Evolutionary conservation across 129 eudicot species (phyloP).

Genomic region (Glebionis coronaria): DNA sequence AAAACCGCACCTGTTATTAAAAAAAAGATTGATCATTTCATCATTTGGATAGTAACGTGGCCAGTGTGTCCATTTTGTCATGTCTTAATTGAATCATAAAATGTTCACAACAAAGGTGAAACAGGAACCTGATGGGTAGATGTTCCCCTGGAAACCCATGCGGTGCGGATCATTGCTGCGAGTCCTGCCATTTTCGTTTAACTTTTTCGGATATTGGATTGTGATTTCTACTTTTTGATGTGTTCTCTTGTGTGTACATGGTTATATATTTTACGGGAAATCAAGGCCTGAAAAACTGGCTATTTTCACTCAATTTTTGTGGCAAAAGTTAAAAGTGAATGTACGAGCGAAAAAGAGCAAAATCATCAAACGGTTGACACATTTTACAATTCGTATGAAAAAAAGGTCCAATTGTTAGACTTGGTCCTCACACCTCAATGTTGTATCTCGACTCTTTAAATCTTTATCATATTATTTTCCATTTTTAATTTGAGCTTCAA

Average conservation of each 20-base stretch:
- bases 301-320: slow-evolving; percentile 9
- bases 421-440: too few species aligned
- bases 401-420: neutral
- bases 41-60: too few species aligned
- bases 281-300: slow-evolving; percentile 10
- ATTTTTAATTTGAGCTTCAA: too few species aligned
- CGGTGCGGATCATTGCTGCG: slow-evolving; percentile 18
- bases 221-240: neutral
- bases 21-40: too few species aligned
- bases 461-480: too few species aligned
- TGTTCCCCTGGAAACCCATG: slow-evolving; percentile 25
- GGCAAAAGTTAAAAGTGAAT: slow-evolving; percentile 6
- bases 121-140: slow-evolving; percentile 29
- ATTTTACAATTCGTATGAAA: neutral
- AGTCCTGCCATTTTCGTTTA: slow-evolving; percentile 41
- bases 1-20: slow-evolving; percentile 23
- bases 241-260: neutral
- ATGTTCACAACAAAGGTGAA: neutral
- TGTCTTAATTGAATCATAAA: too few species aligned
- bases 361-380: neutral
- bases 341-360: slow-evolving; percentile 16
- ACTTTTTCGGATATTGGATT: neutral
- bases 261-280: slow-evolving; percentile 4
- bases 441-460: neutral
- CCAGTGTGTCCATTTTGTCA: too few species aligned